These are phyloP conservation scores for Pythium biforme DNA, from an alignment of 352 stramenopile genomes.

Conservation along the genomic window DNA sequence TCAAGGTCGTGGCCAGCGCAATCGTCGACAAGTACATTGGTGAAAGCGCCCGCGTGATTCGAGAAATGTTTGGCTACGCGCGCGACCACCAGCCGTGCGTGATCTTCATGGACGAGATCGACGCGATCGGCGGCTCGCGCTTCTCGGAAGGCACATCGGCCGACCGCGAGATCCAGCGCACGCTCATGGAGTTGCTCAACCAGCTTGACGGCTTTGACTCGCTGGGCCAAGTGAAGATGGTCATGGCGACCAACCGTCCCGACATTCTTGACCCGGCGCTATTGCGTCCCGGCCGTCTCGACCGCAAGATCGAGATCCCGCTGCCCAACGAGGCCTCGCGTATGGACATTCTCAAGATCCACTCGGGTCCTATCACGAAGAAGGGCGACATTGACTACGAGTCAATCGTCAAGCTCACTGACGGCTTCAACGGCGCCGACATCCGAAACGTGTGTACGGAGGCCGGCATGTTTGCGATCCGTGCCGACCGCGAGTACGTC, in stretches of 20 bases:
- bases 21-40: constrained; percentile 99
- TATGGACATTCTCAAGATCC: constrained; percentile 99
- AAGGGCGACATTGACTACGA: constrained; percentile 99
- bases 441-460: constrained; percentile 99
- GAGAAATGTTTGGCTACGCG: constrained; percentile 99
- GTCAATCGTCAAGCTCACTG: constrained; percentile 98
- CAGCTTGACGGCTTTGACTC: constrained; percentile 99
- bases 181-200: constrained; percentile 99
- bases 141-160: constrained; percentile 97
- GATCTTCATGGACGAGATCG: constrained; percentile 99
- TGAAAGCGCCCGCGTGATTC: constrained; percentile 98
- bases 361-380: constrained; percentile 97
- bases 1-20: constrained; percentile 98
- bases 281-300: constrained; percentile 95
- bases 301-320: constrained; percentile 99
- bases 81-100: constrained; percentile 98
- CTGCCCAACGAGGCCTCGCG: constrained; percentile 97
- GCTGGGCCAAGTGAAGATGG: constrained; percentile 98
- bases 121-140: constrained; percentile 98
- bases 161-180: constrained; percentile 99
- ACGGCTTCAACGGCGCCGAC: constrained; percentile 99
- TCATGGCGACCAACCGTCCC: constrained; percentile 99
- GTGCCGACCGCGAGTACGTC: constrained; percentile 98
- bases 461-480: constrained; percentile 98
- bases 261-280: constrained; percentile 99